phyloP scores from a whole-genome alignment of 1,139 yeast species.

The Candida anutae region DNA sequence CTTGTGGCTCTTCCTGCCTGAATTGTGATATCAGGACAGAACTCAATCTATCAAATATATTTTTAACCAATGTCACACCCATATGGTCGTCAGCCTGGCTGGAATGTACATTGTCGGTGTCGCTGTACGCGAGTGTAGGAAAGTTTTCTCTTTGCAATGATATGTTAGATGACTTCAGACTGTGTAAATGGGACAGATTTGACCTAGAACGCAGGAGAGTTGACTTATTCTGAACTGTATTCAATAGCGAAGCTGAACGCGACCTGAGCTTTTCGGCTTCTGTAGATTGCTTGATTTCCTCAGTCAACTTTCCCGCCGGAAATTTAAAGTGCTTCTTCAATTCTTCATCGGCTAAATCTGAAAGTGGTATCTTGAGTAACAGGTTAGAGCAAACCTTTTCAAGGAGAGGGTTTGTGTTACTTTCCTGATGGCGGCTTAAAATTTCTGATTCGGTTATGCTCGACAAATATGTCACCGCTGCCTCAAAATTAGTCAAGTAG shows the following conservation, averaged over 20 bases:
- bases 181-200: constrained; percentile 19
- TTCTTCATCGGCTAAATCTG: constrained; percentile 26
- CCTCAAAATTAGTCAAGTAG: constrained; percentile 39
- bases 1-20: constrained; percentile 1
- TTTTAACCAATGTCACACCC: constrained; percentile 25
- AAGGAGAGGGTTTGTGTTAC: constrained; percentile 2
- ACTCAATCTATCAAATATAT: constrained; percentile 28
- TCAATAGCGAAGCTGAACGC: constrained; percentile 33
- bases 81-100: constrained; percentile 10
- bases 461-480: constrained; percentile 31
- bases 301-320: constrained; percentile 19
- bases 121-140: constrained; percentile 15
- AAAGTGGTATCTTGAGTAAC: constrained; percentile 4
- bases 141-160: constrained; percentile 18
- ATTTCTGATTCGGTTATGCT: constrained; percentile 30
- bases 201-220: constrained; percentile 30
- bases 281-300: constrained; percentile 11
- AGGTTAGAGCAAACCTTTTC: constrained; percentile 7
- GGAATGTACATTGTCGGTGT: constrained; percentile 7
- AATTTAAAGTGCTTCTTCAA: constrained; percentile 22
- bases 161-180: constrained; percentile 12
- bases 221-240: constrained; percentile 24
- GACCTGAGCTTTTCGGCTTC: constrained; percentile 18
- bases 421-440: constrained; percentile 1
- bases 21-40: constrained; percentile 19